phyloP scores from a whole-genome alignment of 495 filamentous ascomycete species.

The Penicillium taxi region DNA sequence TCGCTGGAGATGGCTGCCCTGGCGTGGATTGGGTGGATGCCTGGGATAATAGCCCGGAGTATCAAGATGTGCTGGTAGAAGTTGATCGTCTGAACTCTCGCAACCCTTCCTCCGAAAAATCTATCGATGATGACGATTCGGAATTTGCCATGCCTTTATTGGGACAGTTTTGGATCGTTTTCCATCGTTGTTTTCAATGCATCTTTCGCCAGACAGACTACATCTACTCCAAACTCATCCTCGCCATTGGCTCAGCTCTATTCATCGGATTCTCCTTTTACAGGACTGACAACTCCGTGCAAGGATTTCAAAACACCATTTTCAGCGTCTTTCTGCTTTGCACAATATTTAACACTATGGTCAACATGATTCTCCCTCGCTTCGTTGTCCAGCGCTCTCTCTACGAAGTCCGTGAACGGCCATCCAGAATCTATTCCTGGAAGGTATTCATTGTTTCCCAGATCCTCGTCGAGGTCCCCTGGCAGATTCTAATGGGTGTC shows the following conservation, averaged over 20 bases:
- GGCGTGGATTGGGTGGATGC: constrained; percentile 69
- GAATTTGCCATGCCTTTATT: constrained; percentile 47
- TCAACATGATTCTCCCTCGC: constrained; percentile 48
- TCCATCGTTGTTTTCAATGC: constrained; percentile 37
- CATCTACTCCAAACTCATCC: constrained; percentile 40
- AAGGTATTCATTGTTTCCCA: constrained; percentile 43
- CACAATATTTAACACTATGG: constrained; percentile 62
- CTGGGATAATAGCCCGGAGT: constrained; percentile 68
- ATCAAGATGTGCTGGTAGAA: constrained; percentile 52
- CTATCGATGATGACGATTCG: constrained; percentile 13
- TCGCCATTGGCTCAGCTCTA: constrained; percentile 44
- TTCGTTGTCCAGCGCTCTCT: constrained; percentile 42
- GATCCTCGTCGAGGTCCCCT: constrained; percentile 46
- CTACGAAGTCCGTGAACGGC: constrained; percentile 45
- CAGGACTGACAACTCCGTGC: constrained; percentile 43
- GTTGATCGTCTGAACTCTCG: constrained; percentile 53
- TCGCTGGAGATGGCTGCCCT: constrained; percentile 46
- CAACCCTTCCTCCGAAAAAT: constrained; percentile 2
- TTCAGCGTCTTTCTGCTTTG: constrained; percentile 76
- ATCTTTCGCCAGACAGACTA: constrained; percentile 49
- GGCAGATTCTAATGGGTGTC: constrained; percentile 35
- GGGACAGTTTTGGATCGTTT: constrained; percentile 40
- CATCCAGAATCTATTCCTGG: constrained; percentile 45
- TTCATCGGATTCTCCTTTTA: constrained; percentile 88
- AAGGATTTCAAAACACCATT: constrained; percentile 76